Conservation (phyloP, 202 grass and related monocot species). For the Saccharum hybrid region DNA sequence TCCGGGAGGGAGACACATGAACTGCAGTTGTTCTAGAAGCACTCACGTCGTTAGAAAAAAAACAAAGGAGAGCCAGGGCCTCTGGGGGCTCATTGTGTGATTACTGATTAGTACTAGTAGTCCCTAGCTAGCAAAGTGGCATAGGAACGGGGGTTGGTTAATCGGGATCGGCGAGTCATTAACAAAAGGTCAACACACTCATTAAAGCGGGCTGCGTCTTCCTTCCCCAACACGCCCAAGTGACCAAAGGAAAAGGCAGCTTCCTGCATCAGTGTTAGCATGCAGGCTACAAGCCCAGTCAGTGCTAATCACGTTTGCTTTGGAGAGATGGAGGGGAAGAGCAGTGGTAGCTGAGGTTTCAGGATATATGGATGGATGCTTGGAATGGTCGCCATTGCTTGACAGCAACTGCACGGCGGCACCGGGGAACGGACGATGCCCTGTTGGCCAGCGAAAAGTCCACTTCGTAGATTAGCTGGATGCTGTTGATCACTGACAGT, state of each 20-base stretch:
- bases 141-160: background rate
- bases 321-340: background rate
- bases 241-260: constrained; percentile 16
- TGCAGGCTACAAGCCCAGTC: background rate
- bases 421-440: background rate
- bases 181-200: constrained; percentile 48
- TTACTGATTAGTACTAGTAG: background rate
- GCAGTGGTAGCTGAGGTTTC: background rate
- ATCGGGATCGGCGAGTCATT: constrained; percentile 40
- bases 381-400: constrained; percentile 15
- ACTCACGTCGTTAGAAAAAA: background rate
- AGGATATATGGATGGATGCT: background rate
- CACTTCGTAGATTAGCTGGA: constrained; percentile 20
- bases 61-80: no score
- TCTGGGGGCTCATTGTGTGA: background rate
- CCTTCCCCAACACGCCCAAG: constrained; percentile 47
- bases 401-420: constrained; percentile 1
- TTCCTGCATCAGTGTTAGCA: background rate
- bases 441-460: constrained; percentile 31
- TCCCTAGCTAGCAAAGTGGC: background rate
- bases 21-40: background rate
- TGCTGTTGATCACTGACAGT: background rate
- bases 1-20: background rate
- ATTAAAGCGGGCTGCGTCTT: constrained; percentile 45
- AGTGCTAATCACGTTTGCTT: constrained; percentile 8